Evolutionary conservation across 2,329 filamentous ascomycete genomes (phyloP).

Genomic region (Beauveria medogensis): DNA sequence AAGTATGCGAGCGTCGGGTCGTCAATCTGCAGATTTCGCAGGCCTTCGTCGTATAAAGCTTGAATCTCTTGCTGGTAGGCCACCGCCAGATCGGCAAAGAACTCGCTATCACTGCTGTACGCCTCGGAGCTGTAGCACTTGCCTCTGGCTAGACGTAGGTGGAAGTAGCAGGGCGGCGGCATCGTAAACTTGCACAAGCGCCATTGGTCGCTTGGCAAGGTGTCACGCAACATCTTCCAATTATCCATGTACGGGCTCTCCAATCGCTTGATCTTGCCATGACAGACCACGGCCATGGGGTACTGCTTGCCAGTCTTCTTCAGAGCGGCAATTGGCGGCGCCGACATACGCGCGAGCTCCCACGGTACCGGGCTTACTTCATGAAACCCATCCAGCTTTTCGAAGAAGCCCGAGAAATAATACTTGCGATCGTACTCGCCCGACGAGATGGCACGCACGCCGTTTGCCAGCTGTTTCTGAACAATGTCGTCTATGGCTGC

Average conservation of each 20-base stretch:
- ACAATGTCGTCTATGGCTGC: conserved; percentile 58
- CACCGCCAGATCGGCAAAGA: conserved; percentile 48
- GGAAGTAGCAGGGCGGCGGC: conserved; percentile 61
- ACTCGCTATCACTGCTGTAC: conserved; percentile 44
- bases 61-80: conserved; percentile 48
- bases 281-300: conserved; percentile 32
- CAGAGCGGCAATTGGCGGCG: conserved; percentile 31
- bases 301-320: conserved; percentile 30
- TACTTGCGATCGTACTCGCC: conserved; percentile 57
- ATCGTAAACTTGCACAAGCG: conserved; percentile 61
- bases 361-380: conserved; percentile 30
- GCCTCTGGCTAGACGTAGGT: conserved; percentile 42
- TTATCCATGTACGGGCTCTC: conserved; percentile 36
- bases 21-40: conserved; percentile 52
- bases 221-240: conserved; percentile 29
- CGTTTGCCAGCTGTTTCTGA: conserved; percentile 53
- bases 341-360: conserved; percentile 29
- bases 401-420: conserved; percentile 42
- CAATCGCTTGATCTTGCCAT: conserved; percentile 34
- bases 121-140: conserved; percentile 45
- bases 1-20: conserved; percentile 59
- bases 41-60: conserved; percentile 45
- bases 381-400: conserved; percentile 34
- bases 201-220: conserved; percentile 49
- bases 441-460: conserved; percentile 56